Base-by-base conservation (phyloP, 148 eudicot species). In the Nyssa sinensis region DNA sequence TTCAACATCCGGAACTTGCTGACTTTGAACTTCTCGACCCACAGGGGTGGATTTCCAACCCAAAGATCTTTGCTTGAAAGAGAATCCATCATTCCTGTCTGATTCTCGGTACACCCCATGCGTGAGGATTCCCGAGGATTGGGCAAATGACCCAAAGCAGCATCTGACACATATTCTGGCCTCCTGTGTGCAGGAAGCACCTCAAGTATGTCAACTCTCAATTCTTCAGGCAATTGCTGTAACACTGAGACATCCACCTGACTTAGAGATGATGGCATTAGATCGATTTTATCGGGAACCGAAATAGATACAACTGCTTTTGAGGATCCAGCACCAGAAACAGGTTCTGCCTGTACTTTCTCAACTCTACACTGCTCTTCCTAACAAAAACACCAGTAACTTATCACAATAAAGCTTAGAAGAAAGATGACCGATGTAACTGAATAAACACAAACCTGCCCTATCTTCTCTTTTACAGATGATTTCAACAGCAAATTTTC, bases 241-340 rank as follows among this genome's bases (percentile, higher is more conserved):
- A 95, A 80, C 73, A 92, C 87, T 59, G 92, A 85, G 61, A 69
- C 44, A 85, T 95, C 98, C 74, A 92, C 84, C 86, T 95, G 97
- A 81, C 97, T 95, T 66, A 89, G 79, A 81, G 98, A 94, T 62
- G 85, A 82, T 64, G 98, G 97, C 97, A 94, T 92, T 21, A 92
- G 17, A 62, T 78, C 82, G 58, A 55, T 68, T 51, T 64, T 55
- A 39, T 34, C 71, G 61, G 87, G 72, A 65, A 72, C 74, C 35
- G 80, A 39, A 69, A 67, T 62, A 62, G 81, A 47, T 60, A 44
- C 68, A 60, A 29, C 62, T 34, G 55, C 66, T 59, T 64, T 53
- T 65, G 81, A 69, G 32, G 77, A 67, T 61, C 79, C 70, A 19
- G 70, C 80, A 70, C 74, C 83, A 73, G 76, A 66, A 72, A 71